These are phyloP conservation scores for Mimosa bimucronata DNA, from an alignment of 306 rosid species.

Conservation along the genomic window DNA sequence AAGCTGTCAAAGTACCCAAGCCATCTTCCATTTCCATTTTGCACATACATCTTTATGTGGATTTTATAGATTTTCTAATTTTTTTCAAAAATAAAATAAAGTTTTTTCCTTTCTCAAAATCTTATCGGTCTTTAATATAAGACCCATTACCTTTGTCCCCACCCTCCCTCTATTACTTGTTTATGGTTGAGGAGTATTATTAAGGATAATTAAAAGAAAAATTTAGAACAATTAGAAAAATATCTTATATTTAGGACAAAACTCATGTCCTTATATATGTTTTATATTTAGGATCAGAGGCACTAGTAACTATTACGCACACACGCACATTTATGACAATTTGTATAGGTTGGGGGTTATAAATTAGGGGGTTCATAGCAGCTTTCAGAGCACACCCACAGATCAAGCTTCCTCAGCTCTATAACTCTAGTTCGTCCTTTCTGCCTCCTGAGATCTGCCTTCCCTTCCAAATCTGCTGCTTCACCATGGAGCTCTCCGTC, in stretches of 20 bases:
- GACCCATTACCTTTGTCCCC: no score
- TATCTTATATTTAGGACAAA: no score
- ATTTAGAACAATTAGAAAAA: no score
- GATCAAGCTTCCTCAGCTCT: background rate
- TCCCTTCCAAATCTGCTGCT: background rate
- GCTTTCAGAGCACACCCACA: background rate
- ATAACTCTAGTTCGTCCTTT: background rate
- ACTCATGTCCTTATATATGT: no score
- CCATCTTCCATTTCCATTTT: background rate
- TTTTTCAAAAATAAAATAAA: background rate
- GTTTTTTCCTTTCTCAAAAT: no score
- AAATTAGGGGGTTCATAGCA: conserved; percentile 1
- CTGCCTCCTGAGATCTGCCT: background rate
- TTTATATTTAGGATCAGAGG: no score
- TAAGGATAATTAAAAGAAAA: no score
- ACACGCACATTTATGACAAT: background rate
- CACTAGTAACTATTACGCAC: background rate
- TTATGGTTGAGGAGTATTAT: no score
- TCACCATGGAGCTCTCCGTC: background rate
- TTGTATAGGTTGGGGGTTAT: background rate
- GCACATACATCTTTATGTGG: background rate
- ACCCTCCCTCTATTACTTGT: no score
- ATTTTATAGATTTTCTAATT: background rate
- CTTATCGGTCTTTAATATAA: no score
- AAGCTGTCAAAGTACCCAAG: background rate